Conservation (phyloP, 768 basidiomycete genomes). For the Erythrobasidium yunnanense region DNA sequence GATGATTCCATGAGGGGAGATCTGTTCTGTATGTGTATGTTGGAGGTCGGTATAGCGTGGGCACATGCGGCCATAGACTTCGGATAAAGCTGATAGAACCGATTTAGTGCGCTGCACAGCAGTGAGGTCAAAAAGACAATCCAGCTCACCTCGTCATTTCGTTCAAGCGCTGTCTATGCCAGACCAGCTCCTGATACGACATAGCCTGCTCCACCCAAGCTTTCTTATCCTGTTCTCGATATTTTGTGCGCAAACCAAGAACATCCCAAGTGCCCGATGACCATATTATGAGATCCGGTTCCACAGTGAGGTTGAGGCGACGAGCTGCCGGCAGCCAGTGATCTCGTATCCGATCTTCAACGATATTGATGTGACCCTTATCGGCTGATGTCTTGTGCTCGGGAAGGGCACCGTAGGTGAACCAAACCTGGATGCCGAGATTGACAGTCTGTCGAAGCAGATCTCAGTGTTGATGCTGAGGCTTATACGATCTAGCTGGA, state of each 20-base stretch:
- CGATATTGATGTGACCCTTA: not conserved
- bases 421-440: not conserved
- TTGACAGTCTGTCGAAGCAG: not conserved
- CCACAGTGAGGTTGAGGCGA: not conserved
- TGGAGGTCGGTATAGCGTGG: not conserved
- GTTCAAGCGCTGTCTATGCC: not conserved
- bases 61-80: not conserved
- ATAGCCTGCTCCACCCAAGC: not conserved
- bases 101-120: not conserved
- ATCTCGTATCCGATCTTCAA: not conserved
- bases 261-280: not conserved
- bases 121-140: not conserved
- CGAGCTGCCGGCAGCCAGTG: not conserved
- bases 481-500: too few relatives aligned
- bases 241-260: not conserved
- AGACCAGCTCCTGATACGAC: not conserved
- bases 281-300: not conserved
- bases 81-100: not conserved
- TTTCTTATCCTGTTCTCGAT: not conserved
- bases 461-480: too few relatives aligned
- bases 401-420: not conserved
- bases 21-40: not conserved
- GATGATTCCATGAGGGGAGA: not conserved
- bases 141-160: not conserved
- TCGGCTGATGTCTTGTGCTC: not conserved